Base-by-base conservation (phyloP, 1,139 yeast genomes). In the Meyerozyma carpophila region DNA sequence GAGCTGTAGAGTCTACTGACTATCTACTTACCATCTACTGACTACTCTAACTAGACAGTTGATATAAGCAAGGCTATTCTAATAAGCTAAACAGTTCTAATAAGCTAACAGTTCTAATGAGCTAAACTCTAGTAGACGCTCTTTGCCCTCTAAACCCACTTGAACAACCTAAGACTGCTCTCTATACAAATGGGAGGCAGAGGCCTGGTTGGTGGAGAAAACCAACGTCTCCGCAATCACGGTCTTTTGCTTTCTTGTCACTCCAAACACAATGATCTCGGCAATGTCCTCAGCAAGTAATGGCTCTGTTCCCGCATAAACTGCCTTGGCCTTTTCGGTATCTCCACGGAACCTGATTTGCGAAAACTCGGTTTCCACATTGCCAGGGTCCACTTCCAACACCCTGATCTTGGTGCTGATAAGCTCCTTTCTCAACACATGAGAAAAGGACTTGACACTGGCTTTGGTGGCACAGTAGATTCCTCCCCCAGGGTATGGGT, bases 131-230 rank as follows among this genome's bases (percentile, higher is more conserved):
- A 21, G 2, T 21, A 21, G 24, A 16, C 18, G 18, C 18, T 16
- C n/a, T n/a, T n/a, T 16, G 18, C 18, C 3, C 18, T 16, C 18
- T 16, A 16, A 16, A 16, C 18, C 18, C 18, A 16, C 18, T 16
- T 16, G 3, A 16, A 16, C 18, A 16, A 3, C 18, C 6, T 21
- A 21, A 21, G 24, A 21, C 24, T 21, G 24, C 4, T 53, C 55
- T 53, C 68, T 59, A 52, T 68, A 57, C 39, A 70, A 50, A 57
- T 85, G 91, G 48, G 73, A 62, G 13, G 94, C 81, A 50, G 89
- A 77, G 11, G 79, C 80, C 43, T 77, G 41, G 62, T 71, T 28
- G 56, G 70, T 32, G 14, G 79, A 75, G 52, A 73, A 73, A 2
- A 75, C 68, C 47, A 75, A 64, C 8, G 77, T 68, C 50, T 75